A percentile compares a stretch with the other conserved stretches of the same genome.
Conservation (phyloP, 2,329 filamentous ascomycete species). For the Neofusicoccum umdonicola region DNA sequence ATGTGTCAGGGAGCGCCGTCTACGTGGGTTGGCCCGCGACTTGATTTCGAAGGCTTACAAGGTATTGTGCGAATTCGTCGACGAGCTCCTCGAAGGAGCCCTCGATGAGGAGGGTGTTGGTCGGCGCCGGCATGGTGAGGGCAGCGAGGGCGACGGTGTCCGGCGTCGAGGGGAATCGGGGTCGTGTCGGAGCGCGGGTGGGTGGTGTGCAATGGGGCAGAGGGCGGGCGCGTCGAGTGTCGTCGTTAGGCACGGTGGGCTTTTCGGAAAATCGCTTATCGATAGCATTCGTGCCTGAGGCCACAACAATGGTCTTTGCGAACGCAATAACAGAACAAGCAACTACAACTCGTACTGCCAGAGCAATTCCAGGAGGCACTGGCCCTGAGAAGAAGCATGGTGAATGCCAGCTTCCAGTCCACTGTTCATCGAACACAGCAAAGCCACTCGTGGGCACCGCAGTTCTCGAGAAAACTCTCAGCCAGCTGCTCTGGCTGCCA, state of each 20-base stretch:
- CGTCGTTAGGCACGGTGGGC: slow-evolving; percentile 16
- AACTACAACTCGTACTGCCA: no score
- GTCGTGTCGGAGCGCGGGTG: slow-evolving; percentile 6
- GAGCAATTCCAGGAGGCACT: no score
- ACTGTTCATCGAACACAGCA: no score
- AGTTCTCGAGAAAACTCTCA: neutral
- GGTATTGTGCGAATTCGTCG: slow-evolving; percentile 90
- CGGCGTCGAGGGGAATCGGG: slow-evolving; percentile 8
- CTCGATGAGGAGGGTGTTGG: slow-evolving; percentile 72
- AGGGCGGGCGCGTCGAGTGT: slow-evolving; percentile 16
- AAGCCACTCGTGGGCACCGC: no score
- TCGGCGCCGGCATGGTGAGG: slow-evolving; percentile 56
- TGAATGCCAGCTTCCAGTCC: no score
- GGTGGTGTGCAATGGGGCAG: slow-evolving; percentile 10
- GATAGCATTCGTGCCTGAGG: slow-evolving; percentile 6
- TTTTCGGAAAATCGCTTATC: slow-evolving; percentile 18
- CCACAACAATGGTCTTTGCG: neutral
- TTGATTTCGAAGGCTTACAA: slow-evolving; percentile 41
- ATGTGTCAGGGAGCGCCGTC: slow-evolving; percentile 3
- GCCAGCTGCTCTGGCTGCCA: neutral
- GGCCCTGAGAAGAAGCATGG: no score
- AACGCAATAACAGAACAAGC: no score
- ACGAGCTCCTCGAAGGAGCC: slow-evolving; percentile 90
- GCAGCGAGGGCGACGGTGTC: neutral
- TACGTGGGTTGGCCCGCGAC: neutral